phyloP scores from a whole-genome alignment of 768 basidiomycete genomes.

The Suillus occidentalis region DNA sequence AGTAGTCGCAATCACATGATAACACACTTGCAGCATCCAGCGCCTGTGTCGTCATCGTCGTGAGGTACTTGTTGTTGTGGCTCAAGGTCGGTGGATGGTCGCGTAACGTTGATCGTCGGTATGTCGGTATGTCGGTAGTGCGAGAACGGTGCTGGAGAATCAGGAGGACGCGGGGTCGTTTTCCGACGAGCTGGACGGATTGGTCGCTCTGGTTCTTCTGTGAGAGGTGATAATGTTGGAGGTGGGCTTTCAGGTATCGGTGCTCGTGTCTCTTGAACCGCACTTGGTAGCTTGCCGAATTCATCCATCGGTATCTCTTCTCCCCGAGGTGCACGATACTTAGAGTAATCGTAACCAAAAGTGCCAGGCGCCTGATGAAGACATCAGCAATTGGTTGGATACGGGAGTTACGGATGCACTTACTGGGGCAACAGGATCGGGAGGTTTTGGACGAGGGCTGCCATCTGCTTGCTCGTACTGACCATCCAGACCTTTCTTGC shows the following conservation, averaged over 20 bases:
- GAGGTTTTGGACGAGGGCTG: constrained; percentile 54
- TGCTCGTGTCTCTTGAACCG: constrained; percentile 18
- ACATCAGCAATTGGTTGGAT: constrained; percentile 10
- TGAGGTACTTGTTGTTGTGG: constrained; percentile 26
- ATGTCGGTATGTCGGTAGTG: constrained; percentile 43
- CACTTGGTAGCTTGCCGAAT: constrained; percentile 47
- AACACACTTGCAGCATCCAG: constrained; percentile 80
- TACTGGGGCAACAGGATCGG: constrained; percentile 18
- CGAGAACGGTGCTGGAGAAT: constrained; percentile 64
- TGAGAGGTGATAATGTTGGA: constrained; percentile 17
- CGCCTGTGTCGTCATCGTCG: constrained; percentile 49
- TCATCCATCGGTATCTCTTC: constrained; percentile 65
- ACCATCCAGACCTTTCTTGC: constrained; percentile 75
- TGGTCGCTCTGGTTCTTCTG: constrained; percentile 33
- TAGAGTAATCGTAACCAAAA: constrained; percentile 75
- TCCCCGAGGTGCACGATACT: constrained; percentile 54
- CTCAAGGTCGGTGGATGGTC: constrained; percentile 30
- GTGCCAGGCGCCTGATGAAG: constrained; percentile 70
- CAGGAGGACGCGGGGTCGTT: constrained; percentile 32
- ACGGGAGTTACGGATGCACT: constrained; percentile 1
- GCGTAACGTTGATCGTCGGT: constrained; percentile 33
- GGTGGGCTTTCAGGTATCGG: constrained; percentile 17
- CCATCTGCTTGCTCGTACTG: constrained; percentile 71
- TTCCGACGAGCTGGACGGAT: constrained; percentile 21
- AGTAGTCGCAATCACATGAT: constrained; percentile 63